Evolutionary conservation across 164 flowering plant species (phyloP), one percentile per base, ranked within the genome.

Genomic region (Stephania cephalantha): DNA sequence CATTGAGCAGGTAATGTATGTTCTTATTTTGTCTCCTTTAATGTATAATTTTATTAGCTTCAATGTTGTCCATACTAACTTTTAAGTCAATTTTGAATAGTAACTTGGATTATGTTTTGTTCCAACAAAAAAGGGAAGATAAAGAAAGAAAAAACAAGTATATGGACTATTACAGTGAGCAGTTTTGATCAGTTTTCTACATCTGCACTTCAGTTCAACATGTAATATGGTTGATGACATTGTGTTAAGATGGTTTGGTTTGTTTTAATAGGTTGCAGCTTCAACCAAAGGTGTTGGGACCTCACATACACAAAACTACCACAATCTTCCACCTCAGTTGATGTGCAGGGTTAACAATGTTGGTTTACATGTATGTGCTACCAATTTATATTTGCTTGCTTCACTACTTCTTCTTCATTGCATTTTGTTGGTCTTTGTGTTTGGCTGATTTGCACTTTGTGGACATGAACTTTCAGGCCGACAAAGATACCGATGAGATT

Each of bases 401-500:
- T 55, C 18, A 55, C 18, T 55, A 11, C 13, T 17, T n/a, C 6
- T 3, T 64, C 18, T 22, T 22, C 63, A 11, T 55, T 9, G n/a
- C 12, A 11, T 22, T 72, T 50, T 44, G 25, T 50, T 44, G 46
- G 4, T 73, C 5, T 12, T 12, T 15, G 44, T 22, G 29, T 5
- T 55, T 35, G 5, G 52, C 30, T 67, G 12, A 29, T 22, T 13
- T 53, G 25, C 18, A n/a, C 71, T 9, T 69, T 74, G 44, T 75
- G 42, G 63, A 71, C 45, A 55, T 55, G 63, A 12, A 8, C 68
- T 25, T 35, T 18, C 80, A 96, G 99, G 97, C 95, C 35, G 99
- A 96, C 79, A 94, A 86, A 79, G 99, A 96, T 6, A 92, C 97
- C 2, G 99, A 96, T 81, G 99, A 96, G 82, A 89, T 96, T 67